Evolutionary conservation across 768 basidiomycete genomes (phyloP).

Genomic region (Leucocoprinus leucothites): DNA sequence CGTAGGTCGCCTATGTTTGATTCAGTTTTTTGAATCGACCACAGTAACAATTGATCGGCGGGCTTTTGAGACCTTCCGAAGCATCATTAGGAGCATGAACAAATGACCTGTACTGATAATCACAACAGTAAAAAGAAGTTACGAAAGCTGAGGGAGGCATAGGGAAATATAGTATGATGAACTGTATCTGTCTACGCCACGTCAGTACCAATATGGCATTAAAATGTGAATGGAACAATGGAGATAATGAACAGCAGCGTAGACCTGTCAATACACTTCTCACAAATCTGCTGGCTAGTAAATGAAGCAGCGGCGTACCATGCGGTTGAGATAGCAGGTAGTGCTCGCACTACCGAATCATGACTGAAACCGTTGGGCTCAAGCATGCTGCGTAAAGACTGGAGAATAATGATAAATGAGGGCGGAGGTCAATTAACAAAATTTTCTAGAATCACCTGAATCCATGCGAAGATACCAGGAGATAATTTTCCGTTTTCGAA

Average conservation of each 20-base stretch:
- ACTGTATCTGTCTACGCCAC: neutral
- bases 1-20: too few relatives aligned
- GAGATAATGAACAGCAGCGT: conserved; percentile 3
- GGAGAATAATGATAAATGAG: neutral
- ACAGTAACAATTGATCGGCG: neutral
- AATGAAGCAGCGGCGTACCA: neutral
- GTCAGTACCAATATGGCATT: neutral
- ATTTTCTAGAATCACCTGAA: neutral
- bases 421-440: neutral
- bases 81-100: neutral
- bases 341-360: neutral
- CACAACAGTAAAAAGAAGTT: neutral
- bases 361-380: neutral
- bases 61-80: conserved; percentile 2
- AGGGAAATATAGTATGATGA: neutral
- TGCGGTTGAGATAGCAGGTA: conserved; percentile 9
- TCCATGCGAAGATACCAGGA: conserved; percentile 1
- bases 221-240: conserved; percentile 1
- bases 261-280: neutral
- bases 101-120: neutral
- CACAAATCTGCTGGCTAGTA: neutral
- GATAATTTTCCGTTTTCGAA: conserved; percentile 9
- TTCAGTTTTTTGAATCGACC: neutral
- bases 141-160: neutral
- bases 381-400: neutral